Evolutionary conservation across 1,284 basidiomycete genomes (phyloP), one percentile per base, ranked within the genome.

Genomic region (Austroboletus niveus): DNA sequence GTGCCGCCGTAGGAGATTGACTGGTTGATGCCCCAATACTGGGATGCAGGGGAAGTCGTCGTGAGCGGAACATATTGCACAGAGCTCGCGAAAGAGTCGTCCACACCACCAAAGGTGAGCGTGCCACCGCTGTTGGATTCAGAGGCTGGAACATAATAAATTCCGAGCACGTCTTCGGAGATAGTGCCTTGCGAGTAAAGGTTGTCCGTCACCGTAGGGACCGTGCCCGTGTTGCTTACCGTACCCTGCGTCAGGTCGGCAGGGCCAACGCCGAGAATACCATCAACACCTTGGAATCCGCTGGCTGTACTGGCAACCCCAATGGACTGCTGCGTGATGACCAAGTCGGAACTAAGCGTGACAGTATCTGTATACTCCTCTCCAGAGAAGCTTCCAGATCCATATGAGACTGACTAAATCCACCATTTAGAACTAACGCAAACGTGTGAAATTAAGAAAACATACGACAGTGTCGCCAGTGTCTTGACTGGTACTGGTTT

Each of bases 261-360:
- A 9, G 83, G 82, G n/a, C 79, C 80, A 39, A 81, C 71, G 58
- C 82, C 81, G 27, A 82, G 70, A 56, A 84, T 81, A 15, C 82
- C 80, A 52, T 82, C 81, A 36, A 79, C 66, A 34, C 60, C 73
- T 20, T 56, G 42, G 58, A 81, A 76, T 22, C 78, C 77, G 17
- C 60, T 46, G 1, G 75, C 65, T 14, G 48, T 63, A 12, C 61
- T 65, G 2, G 82, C 79, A 29, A 82, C 79, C 20, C 81, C 82
- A 47, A 85, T 78, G 40, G 71, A 74, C 63, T 85, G 82, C 20
- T 72, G 58, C 38, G 63, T 38, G 57, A 83, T 76, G 32, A 77
- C 73, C 32, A 83, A 71, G 6, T 56, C 62, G 1, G 67, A 44
- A 4, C 65, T 61, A 30, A 85, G 68, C 7, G 75, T 70, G 36